These are phyloP conservation scores for Globisporangium solare DNA, from an alignment of 352 stramenopile genomes.

Conservation along the genomic window DNA sequence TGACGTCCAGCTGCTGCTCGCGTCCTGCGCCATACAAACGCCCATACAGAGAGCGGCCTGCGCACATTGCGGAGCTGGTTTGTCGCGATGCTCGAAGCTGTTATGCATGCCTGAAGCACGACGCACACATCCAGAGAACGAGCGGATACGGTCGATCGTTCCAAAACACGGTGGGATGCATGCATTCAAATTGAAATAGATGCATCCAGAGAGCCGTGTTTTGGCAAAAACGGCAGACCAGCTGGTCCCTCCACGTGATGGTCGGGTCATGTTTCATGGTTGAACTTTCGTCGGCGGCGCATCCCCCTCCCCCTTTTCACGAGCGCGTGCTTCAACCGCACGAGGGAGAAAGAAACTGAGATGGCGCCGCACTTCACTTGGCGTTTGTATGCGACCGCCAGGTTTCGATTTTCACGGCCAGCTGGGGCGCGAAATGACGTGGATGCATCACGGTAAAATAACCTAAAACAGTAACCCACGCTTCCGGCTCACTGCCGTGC, in stretches of 20 bases:
- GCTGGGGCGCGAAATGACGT: not conserved
- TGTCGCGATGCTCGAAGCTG: too few species aligned
- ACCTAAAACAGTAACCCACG: not conserved
- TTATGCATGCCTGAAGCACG: too few species aligned
- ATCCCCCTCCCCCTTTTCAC: constrained; percentile 4
- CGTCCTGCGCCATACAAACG: too few species aligned
- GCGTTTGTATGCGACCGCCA: constrained; percentile 8
- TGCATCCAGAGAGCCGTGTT: constrained; percentile 1
- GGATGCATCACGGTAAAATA: not conserved
- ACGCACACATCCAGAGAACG: too few species aligned
- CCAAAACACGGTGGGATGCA: too few species aligned
- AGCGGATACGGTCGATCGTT: too few species aligned
- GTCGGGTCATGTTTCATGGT: constrained; percentile 10
- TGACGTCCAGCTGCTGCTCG: too few species aligned
- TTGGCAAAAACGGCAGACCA: not conserved
- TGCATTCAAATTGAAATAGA: too few species aligned
- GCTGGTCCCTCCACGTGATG: not conserved
- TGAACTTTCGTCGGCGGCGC: constrained; percentile 12
- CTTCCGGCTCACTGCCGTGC: too few species aligned
- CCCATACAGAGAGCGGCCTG: too few species aligned
- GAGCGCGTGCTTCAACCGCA: not conserved
- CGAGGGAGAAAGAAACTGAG: not conserved
- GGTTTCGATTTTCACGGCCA: not conserved
- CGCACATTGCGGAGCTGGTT: too few species aligned
- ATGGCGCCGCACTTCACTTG: not conserved